Percentiles rank a stretch among this genome's conserved stretches.
These are phyloP conservation scores for Mycena epipterygia DNA, from an alignment of 768 basidiomycete genomes.

Conservation along the genomic window DNA sequence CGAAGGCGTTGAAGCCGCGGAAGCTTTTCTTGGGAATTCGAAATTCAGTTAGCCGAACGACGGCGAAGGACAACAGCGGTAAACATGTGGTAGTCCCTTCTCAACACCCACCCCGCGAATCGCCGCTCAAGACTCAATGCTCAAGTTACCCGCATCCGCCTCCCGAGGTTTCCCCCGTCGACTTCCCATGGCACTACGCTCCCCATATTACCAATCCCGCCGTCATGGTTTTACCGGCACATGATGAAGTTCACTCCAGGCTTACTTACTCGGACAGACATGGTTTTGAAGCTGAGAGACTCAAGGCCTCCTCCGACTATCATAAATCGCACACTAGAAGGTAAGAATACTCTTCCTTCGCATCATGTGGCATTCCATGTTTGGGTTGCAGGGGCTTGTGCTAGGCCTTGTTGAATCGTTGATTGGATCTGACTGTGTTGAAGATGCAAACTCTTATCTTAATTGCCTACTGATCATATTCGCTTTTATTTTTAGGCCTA, in stretches of 20 bases:
- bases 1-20: background rate
- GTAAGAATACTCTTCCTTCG: slow-evolving; percentile 39
- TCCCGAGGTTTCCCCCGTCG: slow-evolving; percentile 6
- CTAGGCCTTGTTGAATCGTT: slow-evolving; percentile 42
- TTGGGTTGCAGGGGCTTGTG: slow-evolving; percentile 52
- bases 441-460: slow-evolving; percentile 13
- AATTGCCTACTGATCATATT: slow-evolving; percentile 6
- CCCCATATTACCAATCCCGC: slow-evolving; percentile 72
- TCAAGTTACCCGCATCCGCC: background rate
- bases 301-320: slow-evolving; percentile 93
- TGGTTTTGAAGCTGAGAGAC: slow-evolving; percentile 96
- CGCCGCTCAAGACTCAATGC: too few relatives aligned
- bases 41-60: background rate
- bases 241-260: slow-evolving; percentile 91
- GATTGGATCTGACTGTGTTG: slow-evolving; percentile 26
- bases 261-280: slow-evolving; percentile 84
- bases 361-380: slow-evolving; percentile 20
- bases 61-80: background rate
- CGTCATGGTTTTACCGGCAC: slow-evolving; percentile 97
- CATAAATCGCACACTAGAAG: slow-evolving; percentile 92
- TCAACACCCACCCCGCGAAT: background rate
- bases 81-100: background rate
- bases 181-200: slow-evolving; percentile 51
- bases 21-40: background rate
- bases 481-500: slow-evolving; percentile 58